Evolutionary conservation across 2,329 filamentous ascomycete species (phyloP).

Genomic region (Fusarium nygamai): DNA sequence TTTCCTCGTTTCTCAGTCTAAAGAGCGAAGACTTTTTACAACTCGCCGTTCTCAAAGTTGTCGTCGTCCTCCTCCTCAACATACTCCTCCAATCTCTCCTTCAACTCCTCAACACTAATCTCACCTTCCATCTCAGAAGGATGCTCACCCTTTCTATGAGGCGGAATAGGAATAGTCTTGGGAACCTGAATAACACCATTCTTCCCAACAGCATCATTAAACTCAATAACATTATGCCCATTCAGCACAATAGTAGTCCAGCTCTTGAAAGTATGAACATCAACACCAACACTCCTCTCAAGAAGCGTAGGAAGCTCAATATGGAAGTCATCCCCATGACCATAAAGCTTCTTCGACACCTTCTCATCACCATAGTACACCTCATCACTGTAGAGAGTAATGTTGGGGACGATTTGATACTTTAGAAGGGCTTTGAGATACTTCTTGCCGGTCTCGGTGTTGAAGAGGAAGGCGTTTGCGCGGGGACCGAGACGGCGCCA

Average conservation of each 20-base stretch:
- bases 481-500: constrained; percentile 77
- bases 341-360: constrained; percentile 39
- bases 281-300: constrained; percentile 72
- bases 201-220: constrained; percentile 76
- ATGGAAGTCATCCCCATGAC: constrained; percentile 52
- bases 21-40: not conserved
- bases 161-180: constrained; percentile 78
- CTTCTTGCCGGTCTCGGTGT: constrained; percentile 73
- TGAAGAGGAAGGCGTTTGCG: constrained; percentile 85
- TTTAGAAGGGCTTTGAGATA: constrained; percentile 82
- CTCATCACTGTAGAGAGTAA: constrained; percentile 85
- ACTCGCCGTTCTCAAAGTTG: constrained; percentile 18
- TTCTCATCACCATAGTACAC: constrained; percentile 65
- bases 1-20: not conserved
- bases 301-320: constrained; percentile 81
- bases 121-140: constrained; percentile 18
- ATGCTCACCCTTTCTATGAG: constrained; percentile 56
- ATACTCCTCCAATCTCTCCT: constrained; percentile 43
- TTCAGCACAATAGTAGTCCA: constrained; percentile 81
- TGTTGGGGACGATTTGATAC: constrained; percentile 80
- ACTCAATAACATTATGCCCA: constrained; percentile 70
- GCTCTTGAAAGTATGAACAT: constrained; percentile 74
- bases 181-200: constrained; percentile 88
- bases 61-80: constrained; percentile 21
- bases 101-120: constrained; percentile 46